Percentiles rank a stretch among this genome's conserved stretches.
These are phyloP conservation scores for Leptodermis oblonga DNA, from an alignment of 257 asterid species.

Conservation along the genomic window DNA sequence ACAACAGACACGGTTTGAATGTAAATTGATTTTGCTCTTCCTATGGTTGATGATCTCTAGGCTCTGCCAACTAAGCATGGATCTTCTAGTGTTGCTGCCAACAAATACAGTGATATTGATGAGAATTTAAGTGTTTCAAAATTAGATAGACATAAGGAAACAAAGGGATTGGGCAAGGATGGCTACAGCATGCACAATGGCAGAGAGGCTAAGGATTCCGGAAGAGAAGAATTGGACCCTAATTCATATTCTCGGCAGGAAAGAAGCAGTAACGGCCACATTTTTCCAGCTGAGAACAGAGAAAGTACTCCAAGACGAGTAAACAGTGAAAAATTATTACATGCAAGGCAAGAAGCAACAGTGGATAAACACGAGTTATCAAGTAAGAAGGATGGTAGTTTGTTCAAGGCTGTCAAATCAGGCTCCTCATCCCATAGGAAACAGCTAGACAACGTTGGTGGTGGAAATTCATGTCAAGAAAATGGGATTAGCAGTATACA, in stretches of 20 bases:
- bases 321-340: conserved; percentile 20
- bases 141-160: conserved; percentile 36
- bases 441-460: conserved; percentile 26
- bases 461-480: conserved; percentile 24
- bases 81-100: conserved; percentile 20
- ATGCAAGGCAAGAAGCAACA: conserved; percentile 32
- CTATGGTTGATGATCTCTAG: conserved; percentile 19
- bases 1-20: neutral
- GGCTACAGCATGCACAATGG: conserved; percentile 19
- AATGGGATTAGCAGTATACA: conserved; percentile 23
- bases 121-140: conserved; percentile 35
- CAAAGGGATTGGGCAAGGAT: conserved; percentile 31
- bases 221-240: conserved; percentile 37
- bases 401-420: conserved; percentile 34
- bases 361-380: conserved; percentile 30
- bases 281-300: conserved; percentile 30
- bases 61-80: conserved; percentile 22
- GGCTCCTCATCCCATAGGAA: conserved; percentile 39
- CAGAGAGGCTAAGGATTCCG: conserved; percentile 30
- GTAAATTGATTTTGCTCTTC: neutral
- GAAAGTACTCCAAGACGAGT: conserved; percentile 33
- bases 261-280: conserved; percentile 27
- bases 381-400: conserved; percentile 29
- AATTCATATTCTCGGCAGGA: conserved; percentile 28
- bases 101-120: conserved; percentile 29